These are phyloP conservation scores for Wickerhamiella nectarea DNA, from an alignment of 805 yeast species.

Conservation along the genomic window DNA sequence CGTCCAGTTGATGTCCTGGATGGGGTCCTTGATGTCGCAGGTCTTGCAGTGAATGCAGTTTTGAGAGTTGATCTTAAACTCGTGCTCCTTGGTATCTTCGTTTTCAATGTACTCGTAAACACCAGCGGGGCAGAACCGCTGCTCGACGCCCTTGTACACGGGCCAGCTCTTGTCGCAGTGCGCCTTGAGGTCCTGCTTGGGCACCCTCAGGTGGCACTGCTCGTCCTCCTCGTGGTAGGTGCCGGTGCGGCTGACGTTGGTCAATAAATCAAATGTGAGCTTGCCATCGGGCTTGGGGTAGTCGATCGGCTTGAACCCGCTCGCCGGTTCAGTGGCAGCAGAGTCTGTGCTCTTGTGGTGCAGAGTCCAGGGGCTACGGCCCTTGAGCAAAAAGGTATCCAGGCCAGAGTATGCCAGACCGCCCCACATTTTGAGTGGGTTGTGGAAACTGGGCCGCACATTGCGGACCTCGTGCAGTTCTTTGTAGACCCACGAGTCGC, in stretches of 20 bases:
- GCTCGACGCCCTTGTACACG: slow-evolving; percentile 73
- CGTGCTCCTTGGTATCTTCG: slow-evolving; percentile 47
- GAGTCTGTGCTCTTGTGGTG: slow-evolving; percentile 59
- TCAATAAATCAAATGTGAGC: slow-evolving; percentile 77
- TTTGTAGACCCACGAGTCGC: slow-evolving; percentile 71
- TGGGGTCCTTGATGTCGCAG: slow-evolving; percentile 92
- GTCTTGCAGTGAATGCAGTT: slow-evolving; percentile 98
- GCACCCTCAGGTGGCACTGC: slow-evolving; percentile 63
- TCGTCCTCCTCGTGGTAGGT: slow-evolving; percentile 94
- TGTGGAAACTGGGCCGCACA: slow-evolving; percentile 79
- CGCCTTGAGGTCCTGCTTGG: slow-evolving; percentile 29
- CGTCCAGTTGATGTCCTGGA: slow-evolving; percentile 87
- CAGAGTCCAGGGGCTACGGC: slow-evolving; percentile 81
- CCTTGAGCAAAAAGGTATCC: slow-evolving; percentile 63
- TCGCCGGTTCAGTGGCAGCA: slow-evolving; percentile 53
- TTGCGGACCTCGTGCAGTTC: slow-evolving; percentile 80
- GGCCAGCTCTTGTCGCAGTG: slow-evolving; percentile 65
- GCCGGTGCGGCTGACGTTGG: slow-evolving; percentile 94
- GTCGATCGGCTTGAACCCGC: slow-evolving; percentile 51
- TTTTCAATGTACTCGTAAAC: slow-evolving; percentile 88
- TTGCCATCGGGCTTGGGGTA: slow-evolving; percentile 96
- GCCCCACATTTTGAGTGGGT: slow-evolving; percentile 60
- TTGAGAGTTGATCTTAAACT: slow-evolving; percentile 88
- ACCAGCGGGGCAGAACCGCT: slow-evolving; percentile 95
- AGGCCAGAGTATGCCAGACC: slow-evolving; percentile 79